Evolutionary conservation across 257 asterid genomes (phyloP), one percentile per base, ranked within the genome.

Genomic region (Solanum pimpinellifolium): DNA sequence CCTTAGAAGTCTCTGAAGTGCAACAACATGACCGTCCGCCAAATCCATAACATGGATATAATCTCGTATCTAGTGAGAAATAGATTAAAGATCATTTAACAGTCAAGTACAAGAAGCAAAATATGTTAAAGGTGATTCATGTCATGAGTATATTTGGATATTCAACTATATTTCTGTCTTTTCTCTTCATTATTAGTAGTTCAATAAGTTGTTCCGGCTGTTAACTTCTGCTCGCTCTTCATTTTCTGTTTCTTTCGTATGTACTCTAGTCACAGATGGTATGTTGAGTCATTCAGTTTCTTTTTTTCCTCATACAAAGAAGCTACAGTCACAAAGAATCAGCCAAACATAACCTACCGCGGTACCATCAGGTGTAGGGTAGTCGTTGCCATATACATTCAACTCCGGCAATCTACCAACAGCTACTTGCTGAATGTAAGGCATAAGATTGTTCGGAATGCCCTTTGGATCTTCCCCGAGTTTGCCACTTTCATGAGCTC

Each of bases 11-110:
- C 93, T 93, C 91, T 93, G 93, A 65, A 97, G 91, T 16, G 99
- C 96, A 89, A 91, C 98, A 78, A 97, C 97, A 85, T 97, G 99
- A 74, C 99, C 99, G 29, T 97, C 99, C 11, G 99, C 99, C 84
- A 97, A 91, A 92, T 97, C 99, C 99, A 95, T 95, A 33, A 97
- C 99, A 90, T 97, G 99, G 90, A 97, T 97, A 92, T 97, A 97
- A 86, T 97, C 99, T 83, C 99, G 93, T 52, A 97, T 89, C 99
- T 97, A 94, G 69, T 33, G 31, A 81, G 29, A 25, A 81, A 31
- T 20, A 81, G 69, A 49, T 81, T 31, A 49, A 10, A 81, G 11
- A 49, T 29, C 11, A 16, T 81, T 49, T 49, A 81, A 11, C 31
- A 80, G 85, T 49, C 2, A 18, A 49, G 20, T 31, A n/a, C 72